phyloP scores from a whole-genome alignment of 176 grass and related monocot species.

The Ampelocalamus luodianensis region DNA sequence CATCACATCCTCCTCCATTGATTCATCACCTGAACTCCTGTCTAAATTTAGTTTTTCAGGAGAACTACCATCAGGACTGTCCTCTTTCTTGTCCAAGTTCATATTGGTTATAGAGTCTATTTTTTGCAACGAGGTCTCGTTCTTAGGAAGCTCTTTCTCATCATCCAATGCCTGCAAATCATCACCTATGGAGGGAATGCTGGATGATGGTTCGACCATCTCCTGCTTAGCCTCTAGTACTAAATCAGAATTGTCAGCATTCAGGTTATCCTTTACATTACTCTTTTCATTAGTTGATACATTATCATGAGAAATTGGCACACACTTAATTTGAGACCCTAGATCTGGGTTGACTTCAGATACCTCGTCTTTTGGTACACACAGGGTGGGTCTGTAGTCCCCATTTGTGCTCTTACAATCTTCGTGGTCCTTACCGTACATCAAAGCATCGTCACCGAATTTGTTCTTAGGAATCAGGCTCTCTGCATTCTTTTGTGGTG shows the following conservation, averaged over 20 bases:
- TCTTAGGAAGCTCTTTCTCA: constrained; percentile 54
- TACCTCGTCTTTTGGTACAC: constrained; percentile 59
- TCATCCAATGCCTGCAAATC: constrained; percentile 41
- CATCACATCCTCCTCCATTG: constrained; percentile 70
- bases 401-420: constrained; percentile 15
- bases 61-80: constrained; percentile 46
- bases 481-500: constrained; percentile 24
- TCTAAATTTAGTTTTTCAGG: constrained; percentile 76
- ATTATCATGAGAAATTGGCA: constrained; percentile 64
- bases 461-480: constrained; percentile 33
- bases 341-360: constrained; percentile 60
- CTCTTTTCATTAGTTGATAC: constrained; percentile 66
- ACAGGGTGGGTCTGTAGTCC: constrained; percentile 24
- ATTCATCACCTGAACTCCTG: constrained; percentile 70
- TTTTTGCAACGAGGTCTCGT: constrained; percentile 50
- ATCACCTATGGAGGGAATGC: constrained; percentile 42
- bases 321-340: constrained; percentile 67
- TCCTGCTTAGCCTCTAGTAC: constrained; percentile 71
- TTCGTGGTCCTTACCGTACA: not conserved
- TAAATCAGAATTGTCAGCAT: constrained; percentile 81
- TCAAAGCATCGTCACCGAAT: constrained; percentile 29
- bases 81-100: constrained; percentile 51
- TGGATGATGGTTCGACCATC: constrained; percentile 60
- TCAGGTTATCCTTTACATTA: constrained; percentile 63
- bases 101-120: constrained; percentile 42